Evolutionary conservation across 148 eudicot genomes (phyloP).

Genomic region (Selenicereus undatus): DNA sequence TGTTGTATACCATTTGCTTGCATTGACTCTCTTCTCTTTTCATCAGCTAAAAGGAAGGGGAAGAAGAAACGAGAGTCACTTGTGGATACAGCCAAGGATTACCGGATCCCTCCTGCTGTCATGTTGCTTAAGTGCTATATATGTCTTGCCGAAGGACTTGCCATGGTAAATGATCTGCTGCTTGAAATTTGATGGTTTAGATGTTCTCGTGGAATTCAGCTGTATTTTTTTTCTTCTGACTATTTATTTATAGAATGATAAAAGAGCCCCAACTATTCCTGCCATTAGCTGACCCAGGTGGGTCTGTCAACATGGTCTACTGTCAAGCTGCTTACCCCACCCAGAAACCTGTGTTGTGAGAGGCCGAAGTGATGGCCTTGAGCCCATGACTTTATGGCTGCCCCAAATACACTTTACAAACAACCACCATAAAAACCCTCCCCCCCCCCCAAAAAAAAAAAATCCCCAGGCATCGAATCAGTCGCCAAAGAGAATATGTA

Average conservation of each 20-base stretch:
- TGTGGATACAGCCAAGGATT: constrained; percentile 62
- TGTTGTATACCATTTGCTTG: background rate
- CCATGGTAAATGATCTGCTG: constrained; percentile 49
- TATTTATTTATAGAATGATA: background rate
- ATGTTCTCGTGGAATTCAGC: background rate
- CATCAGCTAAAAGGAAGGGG: constrained; percentile 67
- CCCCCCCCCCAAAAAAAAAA: background rate
- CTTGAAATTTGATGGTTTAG: constrained; percentile 7
- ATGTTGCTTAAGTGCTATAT: constrained; percentile 83
- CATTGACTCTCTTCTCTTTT: constrained; percentile 20
- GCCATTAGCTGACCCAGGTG: background rate
- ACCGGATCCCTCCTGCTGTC: constrained; percentile 64
- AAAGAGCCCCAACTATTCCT: background rate
- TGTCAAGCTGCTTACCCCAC: background rate
- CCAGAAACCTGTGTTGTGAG: background rate
- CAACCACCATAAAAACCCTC: background rate
- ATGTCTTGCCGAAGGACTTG: constrained; percentile 88
- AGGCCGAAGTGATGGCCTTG: background rate
- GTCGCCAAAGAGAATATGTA: background rate
- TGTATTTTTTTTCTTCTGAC: background rate
- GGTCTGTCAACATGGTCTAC: no score
- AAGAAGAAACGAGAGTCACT: constrained; percentile 78
- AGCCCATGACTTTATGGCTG: background rate
- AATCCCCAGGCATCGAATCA: background rate
- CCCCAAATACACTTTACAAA: background rate